Percentiles rank a stretch among this genome's conserved stretches.
These are phyloP conservation scores for Vaccinium vitisidaea DNA, from an alignment of 148 eudicot genomes.

Conservation along the genomic window DNA sequence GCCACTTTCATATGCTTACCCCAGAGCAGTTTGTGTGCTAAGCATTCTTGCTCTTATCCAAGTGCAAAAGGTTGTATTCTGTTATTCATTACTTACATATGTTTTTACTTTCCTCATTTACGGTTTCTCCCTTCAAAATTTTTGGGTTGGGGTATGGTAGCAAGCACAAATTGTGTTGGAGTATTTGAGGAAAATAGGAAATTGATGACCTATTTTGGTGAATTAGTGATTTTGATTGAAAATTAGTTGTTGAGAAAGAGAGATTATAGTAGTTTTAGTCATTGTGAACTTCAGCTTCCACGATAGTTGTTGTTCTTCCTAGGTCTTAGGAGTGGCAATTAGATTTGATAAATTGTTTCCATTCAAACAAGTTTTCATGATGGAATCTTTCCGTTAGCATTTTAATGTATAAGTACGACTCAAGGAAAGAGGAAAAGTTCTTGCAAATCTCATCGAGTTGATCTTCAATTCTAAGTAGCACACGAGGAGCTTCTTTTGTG, in stretches of 20 bases:
- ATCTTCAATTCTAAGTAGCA: not conserved
- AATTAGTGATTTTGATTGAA: not conserved
- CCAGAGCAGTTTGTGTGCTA: not conserved
- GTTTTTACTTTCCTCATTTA: not conserved
- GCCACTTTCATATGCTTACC: not conserved
- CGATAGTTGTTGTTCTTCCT: not conserved
- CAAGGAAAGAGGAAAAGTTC: not conserved
- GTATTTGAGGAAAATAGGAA: not conserved
- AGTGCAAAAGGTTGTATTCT: slow-evolving; percentile 8
- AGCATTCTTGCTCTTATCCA: not conserved
- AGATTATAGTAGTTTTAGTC: not conserved
- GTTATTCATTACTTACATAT: not conserved
- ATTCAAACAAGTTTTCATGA: not conserved
- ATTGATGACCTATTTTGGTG: not conserved
- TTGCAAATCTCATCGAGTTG: not conserved
- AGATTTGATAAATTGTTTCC: not conserved
- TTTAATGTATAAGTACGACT: not conserved
- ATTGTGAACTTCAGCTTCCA: slow-evolving; percentile 2
- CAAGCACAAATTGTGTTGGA: not conserved
- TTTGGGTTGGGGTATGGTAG: not conserved
- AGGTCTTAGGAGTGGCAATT: not conserved
- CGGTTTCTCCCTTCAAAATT: not conserved
- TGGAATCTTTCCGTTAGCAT: not conserved
- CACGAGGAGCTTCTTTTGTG: not conserved
- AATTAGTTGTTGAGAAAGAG: not conserved